Conservation (phyloP, 1,284 basidiomycete genomes). For the Calocybe gambosa region DNA sequence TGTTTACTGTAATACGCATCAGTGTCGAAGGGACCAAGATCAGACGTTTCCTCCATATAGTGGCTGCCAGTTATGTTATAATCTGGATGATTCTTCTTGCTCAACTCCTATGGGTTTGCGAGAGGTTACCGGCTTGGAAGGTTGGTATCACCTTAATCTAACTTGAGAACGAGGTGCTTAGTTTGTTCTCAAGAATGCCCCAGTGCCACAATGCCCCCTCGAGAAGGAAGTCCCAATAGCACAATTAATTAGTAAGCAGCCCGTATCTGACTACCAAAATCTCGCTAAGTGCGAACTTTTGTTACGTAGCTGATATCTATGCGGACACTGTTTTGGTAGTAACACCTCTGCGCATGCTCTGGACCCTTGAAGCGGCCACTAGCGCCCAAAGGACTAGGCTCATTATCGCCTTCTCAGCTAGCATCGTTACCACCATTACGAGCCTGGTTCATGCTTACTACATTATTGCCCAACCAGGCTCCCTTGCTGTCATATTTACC, state of each 20-base stretch:
- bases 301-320: constrained; percentile 11
- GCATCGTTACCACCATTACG: constrained; percentile 12
- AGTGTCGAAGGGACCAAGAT: constrained; percentile 12
- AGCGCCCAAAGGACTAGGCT: constrained; percentile 12
- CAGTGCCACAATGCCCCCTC: constrained; percentile 13
- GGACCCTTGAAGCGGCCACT: constrained; percentile 10
- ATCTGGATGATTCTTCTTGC: constrained; percentile 19
- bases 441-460: constrained; percentile 14
- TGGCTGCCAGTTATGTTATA: constrained; percentile 15
- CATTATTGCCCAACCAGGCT: constrained; percentile 9
- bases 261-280: not conserved
- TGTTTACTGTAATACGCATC: constrained; percentile 21
- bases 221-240: constrained; percentile 10
- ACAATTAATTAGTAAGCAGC: constrained; percentile 14
- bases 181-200: constrained; percentile 3
- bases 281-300: not conserved
- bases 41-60: constrained; percentile 13
- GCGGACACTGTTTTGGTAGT: constrained; percentile 11
- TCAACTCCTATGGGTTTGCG: constrained; percentile 23
- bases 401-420: constrained; percentile 13
- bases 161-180: not conserved
- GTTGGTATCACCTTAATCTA: constrained; percentile 1
- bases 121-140: constrained; percentile 14
- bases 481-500: constrained; percentile 9
- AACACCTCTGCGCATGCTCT: constrained; percentile 12